Evolutionary conservation across 371 early-diverging fungal species (phyloP).

Genomic region (Rhizopus stolonifer): DNA sequence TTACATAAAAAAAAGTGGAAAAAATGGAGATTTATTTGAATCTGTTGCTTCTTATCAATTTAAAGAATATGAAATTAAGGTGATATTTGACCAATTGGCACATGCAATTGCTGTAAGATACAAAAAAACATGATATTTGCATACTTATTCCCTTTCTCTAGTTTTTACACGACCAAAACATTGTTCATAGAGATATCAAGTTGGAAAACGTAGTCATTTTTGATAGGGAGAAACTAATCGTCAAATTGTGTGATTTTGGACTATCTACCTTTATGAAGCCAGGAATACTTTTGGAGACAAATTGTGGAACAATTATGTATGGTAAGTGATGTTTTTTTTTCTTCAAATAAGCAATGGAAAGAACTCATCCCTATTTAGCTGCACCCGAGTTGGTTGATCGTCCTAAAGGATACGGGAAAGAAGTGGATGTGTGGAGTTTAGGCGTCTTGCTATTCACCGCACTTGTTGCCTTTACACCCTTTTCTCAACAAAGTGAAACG

Average conservation of each 20-base stretch:
- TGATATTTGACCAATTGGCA: slow-evolving; percentile 32
- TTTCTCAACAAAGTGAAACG: slow-evolving; percentile 37
- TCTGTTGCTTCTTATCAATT: slow-evolving; percentile 5
- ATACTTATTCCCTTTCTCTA: slow-evolving; percentile 1
- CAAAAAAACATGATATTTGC: not conserved
- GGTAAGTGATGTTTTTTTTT: slow-evolving; percentile 8
- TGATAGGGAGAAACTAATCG: slow-evolving; percentile 9
- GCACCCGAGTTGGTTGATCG: slow-evolving; percentile 87
- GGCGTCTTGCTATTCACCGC: slow-evolving; percentile 96
- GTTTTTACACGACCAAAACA: slow-evolving; percentile 65
- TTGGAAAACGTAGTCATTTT: slow-evolving; percentile 71
- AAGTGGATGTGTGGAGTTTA: slow-evolving; percentile 98
- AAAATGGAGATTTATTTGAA: slow-evolving; percentile 28
- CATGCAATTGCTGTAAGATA: slow-evolving; percentile 25
- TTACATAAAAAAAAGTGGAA: slow-evolving; percentile 3
- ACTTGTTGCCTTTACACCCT: slow-evolving; percentile 88
- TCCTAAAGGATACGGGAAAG: slow-evolving; percentile 88
- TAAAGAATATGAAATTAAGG: slow-evolving; percentile 23
- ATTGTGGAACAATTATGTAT: slow-evolving; percentile 22
- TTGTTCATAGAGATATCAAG: slow-evolving; percentile 78
- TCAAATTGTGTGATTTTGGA: slow-evolving; percentile 22
- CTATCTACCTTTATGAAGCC: slow-evolving; percentile 8
- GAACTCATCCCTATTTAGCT: too few species aligned
- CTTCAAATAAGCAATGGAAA: too few species aligned
- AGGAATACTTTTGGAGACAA: slow-evolving; percentile 7